Percentiles rank a stretch among this genome's conserved stretches.
phyloP scores from a whole-genome alignment of 2,329 filamentous ascomycete species.

The Diatrype stigma region DNA sequence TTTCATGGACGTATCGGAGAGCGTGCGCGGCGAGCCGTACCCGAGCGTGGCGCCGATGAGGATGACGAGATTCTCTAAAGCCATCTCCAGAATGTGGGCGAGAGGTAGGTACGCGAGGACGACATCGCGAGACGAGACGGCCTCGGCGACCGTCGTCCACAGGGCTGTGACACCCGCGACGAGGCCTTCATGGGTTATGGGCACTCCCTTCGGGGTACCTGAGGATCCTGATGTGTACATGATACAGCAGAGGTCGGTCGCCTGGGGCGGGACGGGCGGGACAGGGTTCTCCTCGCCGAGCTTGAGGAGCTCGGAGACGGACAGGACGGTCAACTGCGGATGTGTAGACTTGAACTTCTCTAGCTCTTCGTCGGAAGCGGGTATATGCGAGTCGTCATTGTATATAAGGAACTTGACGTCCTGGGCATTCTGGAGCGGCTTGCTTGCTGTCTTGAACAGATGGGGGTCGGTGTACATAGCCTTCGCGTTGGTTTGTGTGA shows the following conservation, averaged over 20 bases:
- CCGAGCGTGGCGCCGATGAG: conserved; percentile 90
- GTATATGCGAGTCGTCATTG: conserved; percentile 50
- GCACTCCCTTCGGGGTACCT: conserved; percentile 82
- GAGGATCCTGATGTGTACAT: conserved; percentile 89
- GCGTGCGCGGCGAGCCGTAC: conserved; percentile 85
- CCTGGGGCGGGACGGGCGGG: conserved; percentile 65
- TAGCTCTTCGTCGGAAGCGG: conserved; percentile 50
- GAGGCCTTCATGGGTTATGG: conserved; percentile 75
- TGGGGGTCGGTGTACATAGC: conserved; percentile 86
- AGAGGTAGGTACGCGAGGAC: conserved; percentile 89
- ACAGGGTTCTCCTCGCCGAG: conserved; percentile 64
- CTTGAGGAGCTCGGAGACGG: conserved; percentile 50
- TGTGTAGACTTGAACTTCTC: conserved; percentile 54
- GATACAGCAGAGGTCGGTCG: conserved; percentile 77
- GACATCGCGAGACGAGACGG: conserved; percentile 71
- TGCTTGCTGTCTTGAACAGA: conserved; percentile 58
- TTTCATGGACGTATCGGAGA: conserved; percentile 79
- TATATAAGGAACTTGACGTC: conserved; percentile 59
- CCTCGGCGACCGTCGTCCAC: conserved; percentile 69
- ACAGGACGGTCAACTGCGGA: conserved; percentile 48
- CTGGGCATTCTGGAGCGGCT: conserved; percentile 52
- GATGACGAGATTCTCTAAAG: conserved; percentile 86
- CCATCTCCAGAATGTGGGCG: conserved; percentile 94
- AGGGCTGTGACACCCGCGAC: conserved; percentile 82
- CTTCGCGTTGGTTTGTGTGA: conserved; percentile 73